A percentile compares a stretch with the other conserved stretches of the same genome.
Conservation (phyloP, 495 filamentous ascomycete genomes). For the Filosporella fistucella region DNA sequence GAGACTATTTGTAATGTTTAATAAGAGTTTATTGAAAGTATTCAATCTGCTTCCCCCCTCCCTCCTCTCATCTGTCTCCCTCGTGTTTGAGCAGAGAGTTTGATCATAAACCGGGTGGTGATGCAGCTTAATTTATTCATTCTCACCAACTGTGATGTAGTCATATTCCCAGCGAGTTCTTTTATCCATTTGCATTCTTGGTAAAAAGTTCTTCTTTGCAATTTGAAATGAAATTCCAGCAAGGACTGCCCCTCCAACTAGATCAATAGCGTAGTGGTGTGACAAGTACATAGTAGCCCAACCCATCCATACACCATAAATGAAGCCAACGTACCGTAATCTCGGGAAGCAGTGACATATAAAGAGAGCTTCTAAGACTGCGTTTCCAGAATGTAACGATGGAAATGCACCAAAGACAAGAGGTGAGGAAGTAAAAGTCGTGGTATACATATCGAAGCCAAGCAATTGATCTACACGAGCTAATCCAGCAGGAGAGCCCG, state of each 20-base stretch:
- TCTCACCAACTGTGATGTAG: conserved; percentile 77
- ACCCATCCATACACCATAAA: conserved; percentile 87
- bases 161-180: conserved; percentile 92
- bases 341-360: conserved; percentile 85
- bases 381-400: conserved; percentile 80
- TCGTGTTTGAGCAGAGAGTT: too few relatives aligned
- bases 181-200: conserved; percentile 76
- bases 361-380: conserved; percentile 84
- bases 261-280: conserved; percentile 92
- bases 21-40: too few relatives aligned
- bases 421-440: conserved; percentile 80
- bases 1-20: too few relatives aligned
- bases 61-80: too few relatives aligned
- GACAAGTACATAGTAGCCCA: conserved; percentile 99
- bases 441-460: conserved; percentile 88
- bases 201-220: conserved; percentile 72
- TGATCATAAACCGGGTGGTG: too few relatives aligned
- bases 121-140: too few relatives aligned
- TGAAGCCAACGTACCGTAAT: conserved; percentile 67
- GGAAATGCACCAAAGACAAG: conserved; percentile 95
- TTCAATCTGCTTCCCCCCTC: too few relatives aligned
- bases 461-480: conserved; percentile 84
- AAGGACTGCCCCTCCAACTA: conserved; percentile 79
- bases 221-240: conserved; percentile 76
- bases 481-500: conserved; percentile 81